A percentile compares a stretch with the other conserved stretches of the same genome.
Conservation (phyloP, 2,329 filamentous ascomycete species). For the Cladobotryum protrusum region DNA sequence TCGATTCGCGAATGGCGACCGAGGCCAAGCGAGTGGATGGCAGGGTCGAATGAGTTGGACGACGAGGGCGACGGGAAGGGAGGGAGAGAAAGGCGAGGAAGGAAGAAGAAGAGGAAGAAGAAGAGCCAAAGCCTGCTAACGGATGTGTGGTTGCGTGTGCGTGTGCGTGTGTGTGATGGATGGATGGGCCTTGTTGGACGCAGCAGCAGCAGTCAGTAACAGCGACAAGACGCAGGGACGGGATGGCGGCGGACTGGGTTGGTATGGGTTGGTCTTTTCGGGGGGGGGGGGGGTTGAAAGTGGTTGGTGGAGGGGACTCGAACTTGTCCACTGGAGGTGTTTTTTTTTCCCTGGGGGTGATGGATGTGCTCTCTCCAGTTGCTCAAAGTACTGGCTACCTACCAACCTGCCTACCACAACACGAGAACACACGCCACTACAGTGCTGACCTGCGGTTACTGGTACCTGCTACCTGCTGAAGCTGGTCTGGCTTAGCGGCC, state of each 20-base stretch:
- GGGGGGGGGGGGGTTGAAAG: slow-evolving; percentile 2
- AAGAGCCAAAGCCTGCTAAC: background rate
- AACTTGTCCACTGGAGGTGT: too few species aligned
- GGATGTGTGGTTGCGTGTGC: background rate
- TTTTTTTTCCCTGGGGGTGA: too few species aligned
- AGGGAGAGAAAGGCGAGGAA: background rate
- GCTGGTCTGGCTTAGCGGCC: too few species aligned
- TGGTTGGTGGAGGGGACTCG: slow-evolving; percentile 1
- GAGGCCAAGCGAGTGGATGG: background rate
- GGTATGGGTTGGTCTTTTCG: background rate
- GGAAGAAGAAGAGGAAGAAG: background rate
- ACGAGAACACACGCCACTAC: too few species aligned
- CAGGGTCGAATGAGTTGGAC: background rate
- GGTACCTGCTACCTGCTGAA: too few species aligned
- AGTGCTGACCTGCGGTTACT: too few species aligned
- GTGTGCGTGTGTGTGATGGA: background rate
- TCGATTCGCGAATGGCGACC: background rate
- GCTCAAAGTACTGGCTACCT: too few species aligned
- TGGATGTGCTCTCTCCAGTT: too few species aligned
- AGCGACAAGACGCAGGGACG: slow-evolving; percentile 1
- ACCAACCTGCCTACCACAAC: too few species aligned
- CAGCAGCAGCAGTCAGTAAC: background rate
- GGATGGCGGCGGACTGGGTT: slow-evolving; percentile 4
- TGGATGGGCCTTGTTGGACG: slow-evolving; percentile 5
- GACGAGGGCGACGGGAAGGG: background rate